phyloP scores from a whole-genome alignment of 805 yeast genomes.

The Yamadazyma philogaea region DNA sequence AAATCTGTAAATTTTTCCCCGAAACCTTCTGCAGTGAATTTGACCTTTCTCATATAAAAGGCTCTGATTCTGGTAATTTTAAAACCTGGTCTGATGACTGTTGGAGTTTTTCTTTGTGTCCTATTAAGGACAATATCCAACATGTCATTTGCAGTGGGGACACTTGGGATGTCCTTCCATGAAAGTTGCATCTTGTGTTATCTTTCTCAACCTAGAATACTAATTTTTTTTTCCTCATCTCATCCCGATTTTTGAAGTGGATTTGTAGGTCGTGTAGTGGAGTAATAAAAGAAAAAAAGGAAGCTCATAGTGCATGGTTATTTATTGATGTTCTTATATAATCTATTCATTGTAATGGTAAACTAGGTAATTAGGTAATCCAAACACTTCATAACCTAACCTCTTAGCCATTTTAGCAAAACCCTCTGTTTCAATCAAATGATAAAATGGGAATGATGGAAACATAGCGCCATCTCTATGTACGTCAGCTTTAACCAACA shows the following conservation, averaged over 20 bases:
- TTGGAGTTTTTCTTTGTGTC: constrained; percentile 98
- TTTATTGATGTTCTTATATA: background rate
- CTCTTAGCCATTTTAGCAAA: constrained; percentile 98
- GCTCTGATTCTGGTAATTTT: constrained; percentile 94
- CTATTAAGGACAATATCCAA: constrained; percentile 95
- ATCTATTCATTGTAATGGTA: constrained; percentile 79
- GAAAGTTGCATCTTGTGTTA: constrained; percentile 76
- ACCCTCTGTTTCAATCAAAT: constrained; percentile 96
- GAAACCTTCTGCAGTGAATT: constrained; percentile 94
- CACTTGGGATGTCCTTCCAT: constrained; percentile 98
- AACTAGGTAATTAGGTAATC: constrained; percentile 91
- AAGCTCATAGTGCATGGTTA: background rate
- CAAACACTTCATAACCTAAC: constrained; percentile 85
- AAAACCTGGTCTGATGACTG: constrained; percentile 97
- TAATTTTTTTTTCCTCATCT: constrained; percentile 13
- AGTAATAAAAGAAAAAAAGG: too few species aligned
- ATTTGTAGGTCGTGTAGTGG: constrained; percentile 1
- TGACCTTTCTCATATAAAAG: constrained; percentile 97
- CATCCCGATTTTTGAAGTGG: constrained; percentile 8
- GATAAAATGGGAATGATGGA: constrained; percentile 97
- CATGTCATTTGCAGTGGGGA: constrained; percentile 87
- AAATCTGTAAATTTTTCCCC: constrained; percentile 87
- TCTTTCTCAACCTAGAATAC: background rate
- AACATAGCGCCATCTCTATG: constrained; percentile 99
- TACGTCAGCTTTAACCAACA: constrained; percentile 93